Evolutionary conservation across 1,139 yeast genomes (phyloP).

Genomic region (Yamadazyma atmosphaerica): DNA sequence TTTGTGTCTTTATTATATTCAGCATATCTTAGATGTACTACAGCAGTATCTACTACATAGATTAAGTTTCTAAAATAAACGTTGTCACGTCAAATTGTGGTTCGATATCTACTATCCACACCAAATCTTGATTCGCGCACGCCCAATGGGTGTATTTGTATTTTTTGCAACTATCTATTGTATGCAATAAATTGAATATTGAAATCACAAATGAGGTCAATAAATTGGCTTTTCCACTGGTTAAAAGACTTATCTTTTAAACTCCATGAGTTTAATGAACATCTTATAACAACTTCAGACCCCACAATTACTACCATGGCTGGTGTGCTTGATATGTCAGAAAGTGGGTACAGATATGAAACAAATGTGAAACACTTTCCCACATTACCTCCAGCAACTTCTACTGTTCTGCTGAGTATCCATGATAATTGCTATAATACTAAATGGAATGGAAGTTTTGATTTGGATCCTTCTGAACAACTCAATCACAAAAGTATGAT

Average conservation of each 20-base stretch:
- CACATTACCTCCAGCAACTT: background rate
- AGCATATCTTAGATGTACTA: background rate
- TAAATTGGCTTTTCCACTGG: background rate
- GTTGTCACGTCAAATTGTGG: background rate
- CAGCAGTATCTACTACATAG: background rate
- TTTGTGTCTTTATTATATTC: too few relatives aligned
- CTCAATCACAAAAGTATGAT: too few relatives aligned
- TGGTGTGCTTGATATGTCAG: background rate
- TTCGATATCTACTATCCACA: too few relatives aligned
- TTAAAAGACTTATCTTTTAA: background rate
- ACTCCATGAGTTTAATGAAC: background rate
- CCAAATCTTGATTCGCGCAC: too few relatives aligned
- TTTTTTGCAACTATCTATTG: constrained; percentile 1
- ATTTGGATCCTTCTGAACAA: too few relatives aligned
- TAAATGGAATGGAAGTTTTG: too few relatives aligned
- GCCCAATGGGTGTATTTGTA: background rate
- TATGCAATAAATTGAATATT: background rate
- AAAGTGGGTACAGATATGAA: background rate
- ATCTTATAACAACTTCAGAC: background rate
- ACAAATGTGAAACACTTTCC: background rate
- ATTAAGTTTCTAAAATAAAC: background rate
- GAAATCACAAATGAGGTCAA: background rate
- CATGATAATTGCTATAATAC: background rate
- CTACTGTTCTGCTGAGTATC: background rate
- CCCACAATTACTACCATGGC: background rate